Evolutionary conservation across 2,329 filamentous ascomycete genomes (phyloP), one percentile per base, ranked within the genome.

Genomic region (Colletotrichum sojae): DNA sequence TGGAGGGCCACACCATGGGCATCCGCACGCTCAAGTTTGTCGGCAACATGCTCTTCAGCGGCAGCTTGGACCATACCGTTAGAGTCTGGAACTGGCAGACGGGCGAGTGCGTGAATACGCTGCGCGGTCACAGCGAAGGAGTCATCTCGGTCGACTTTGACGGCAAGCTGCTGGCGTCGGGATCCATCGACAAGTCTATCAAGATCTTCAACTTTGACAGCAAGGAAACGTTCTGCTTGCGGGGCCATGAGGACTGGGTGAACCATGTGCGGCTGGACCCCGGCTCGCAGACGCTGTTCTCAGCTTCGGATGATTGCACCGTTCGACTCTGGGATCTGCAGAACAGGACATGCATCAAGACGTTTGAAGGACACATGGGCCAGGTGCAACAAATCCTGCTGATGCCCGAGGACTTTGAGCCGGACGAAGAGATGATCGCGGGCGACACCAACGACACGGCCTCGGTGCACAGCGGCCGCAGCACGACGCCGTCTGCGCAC

Each of bases 31-130:
- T 99, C 45, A 95, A 98, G 77, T 98, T 98, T 76, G 94, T 98
- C 75, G 94, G 97, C 73, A 91, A 89, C 63, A 97, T 97, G 76
- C 86, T 99, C 69, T 95, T 98, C 77, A 97, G 92, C 65, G 96
- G 95, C 59, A 94, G 93, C 76, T 86, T 98, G 64, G 96, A 98
- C 79, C 88, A 90, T 56, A 97, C 92, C 5, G 88, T 99, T 75
- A 95, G 93, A 78, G 90, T 99, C 40, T 99, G 96, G 96, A 97
- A 99, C 77, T 98, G 95, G 94, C 89, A 92, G 71, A 98, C 94
- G 0, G 96, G 96, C 54, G 89, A 94, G 74, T 94, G 94, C 74
- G 87, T 98, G 65, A 92, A 91, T 56, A 97, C 92, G 0, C 90
- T 97, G 63, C 87, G 88, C 13, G 92, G 92, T 22, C 96, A 98